phyloP scores from a whole-genome alignment of 768 basidiomycete species.

The Pleurotus djamor region DNA sequence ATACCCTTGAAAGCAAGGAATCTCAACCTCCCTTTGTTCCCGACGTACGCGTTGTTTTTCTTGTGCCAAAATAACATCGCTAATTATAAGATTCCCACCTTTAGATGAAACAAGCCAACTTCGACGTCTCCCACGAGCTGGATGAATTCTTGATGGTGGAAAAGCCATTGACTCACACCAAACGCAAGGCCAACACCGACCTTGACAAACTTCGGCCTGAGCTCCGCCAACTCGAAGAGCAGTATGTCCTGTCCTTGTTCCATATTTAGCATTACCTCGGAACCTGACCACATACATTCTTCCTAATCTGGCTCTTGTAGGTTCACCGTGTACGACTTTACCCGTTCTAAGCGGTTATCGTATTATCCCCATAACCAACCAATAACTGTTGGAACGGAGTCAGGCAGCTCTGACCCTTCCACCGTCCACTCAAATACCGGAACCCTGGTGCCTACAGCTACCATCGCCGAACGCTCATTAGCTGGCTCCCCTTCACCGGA shows the following conservation, averaged over 20 bases:
- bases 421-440: constrained; percentile 37
- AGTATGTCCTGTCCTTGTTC: constrained; percentile 46
- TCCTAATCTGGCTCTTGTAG: constrained; percentile 33
- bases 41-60: constrained; percentile 62
- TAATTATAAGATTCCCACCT: constrained; percentile 9
- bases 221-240: constrained; percentile 89
- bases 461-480: constrained; percentile 47
- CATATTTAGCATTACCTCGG: background rate
- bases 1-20: constrained; percentile 65
- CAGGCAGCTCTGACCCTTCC: constrained; percentile 39
- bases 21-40: constrained; percentile 84
- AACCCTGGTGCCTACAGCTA: constrained; percentile 42
- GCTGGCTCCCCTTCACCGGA: constrained; percentile 37
- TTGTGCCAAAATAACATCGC: constrained; percentile 3
- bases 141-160: constrained; percentile 98
- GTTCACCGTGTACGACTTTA: constrained; percentile 89
- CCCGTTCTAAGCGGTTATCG: constrained; percentile 65
- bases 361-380: constrained; percentile 89
- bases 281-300: background rate
- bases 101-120: constrained; percentile 96
- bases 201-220: constrained; percentile 89
- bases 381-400: constrained; percentile 37
- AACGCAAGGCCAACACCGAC: constrained; percentile 86
- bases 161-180: constrained; percentile 94
- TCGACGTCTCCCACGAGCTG: constrained; percentile 95